Conservation (phyloP, 2,329 filamentous ascomycete species). For the Cercospora brassicicola region DNA sequence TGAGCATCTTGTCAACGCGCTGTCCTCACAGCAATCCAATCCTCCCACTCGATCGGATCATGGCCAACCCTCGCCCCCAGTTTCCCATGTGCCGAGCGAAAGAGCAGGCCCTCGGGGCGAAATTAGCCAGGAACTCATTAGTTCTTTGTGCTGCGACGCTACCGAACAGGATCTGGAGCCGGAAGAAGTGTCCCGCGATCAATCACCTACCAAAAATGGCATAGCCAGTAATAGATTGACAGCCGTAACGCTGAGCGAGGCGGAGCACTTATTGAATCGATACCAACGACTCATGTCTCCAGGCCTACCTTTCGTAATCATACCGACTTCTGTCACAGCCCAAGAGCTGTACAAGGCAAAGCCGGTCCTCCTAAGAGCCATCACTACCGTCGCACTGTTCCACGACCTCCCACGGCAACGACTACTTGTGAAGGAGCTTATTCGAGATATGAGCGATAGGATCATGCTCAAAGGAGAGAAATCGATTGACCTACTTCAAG, state of each 20-base stretch:
- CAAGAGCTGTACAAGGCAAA: conserved; percentile 28
- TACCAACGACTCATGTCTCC: conserved; percentile 33
- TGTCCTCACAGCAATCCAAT: conserved; percentile 24
- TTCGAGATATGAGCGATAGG: conserved; percentile 34
- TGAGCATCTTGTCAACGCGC: conserved; percentile 37
- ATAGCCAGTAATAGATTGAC: conserved; percentile 5
- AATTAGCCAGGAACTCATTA: conserved; percentile 9
- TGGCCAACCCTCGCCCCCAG: conserved; percentile 30
- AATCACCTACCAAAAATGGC: background rate
- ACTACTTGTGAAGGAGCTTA: conserved; percentile 31
- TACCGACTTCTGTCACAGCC: conserved; percentile 27
- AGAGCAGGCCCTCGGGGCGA: background rate
- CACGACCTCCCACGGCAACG: conserved; percentile 35
- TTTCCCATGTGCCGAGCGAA: conserved; percentile 15
- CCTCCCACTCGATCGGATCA: conserved; percentile 23
- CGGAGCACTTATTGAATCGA: conserved; percentile 32
- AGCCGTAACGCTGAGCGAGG: conserved; percentile 29
- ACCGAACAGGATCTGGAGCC: background rate
- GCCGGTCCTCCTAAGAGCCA: conserved; percentile 35
- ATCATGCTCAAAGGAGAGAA: conserved; percentile 37
- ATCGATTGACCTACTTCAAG: conserved; percentile 34
- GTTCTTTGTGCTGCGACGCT: conserved; percentile 8
- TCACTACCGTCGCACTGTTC: conserved; percentile 34
- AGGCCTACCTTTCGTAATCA: conserved; percentile 32
- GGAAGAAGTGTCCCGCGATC: background rate